These are phyloP conservation scores for Epichloe hybrida DNA, from an alignment of 2,329 filamentous ascomycete species.

Conservation along the genomic window DNA sequence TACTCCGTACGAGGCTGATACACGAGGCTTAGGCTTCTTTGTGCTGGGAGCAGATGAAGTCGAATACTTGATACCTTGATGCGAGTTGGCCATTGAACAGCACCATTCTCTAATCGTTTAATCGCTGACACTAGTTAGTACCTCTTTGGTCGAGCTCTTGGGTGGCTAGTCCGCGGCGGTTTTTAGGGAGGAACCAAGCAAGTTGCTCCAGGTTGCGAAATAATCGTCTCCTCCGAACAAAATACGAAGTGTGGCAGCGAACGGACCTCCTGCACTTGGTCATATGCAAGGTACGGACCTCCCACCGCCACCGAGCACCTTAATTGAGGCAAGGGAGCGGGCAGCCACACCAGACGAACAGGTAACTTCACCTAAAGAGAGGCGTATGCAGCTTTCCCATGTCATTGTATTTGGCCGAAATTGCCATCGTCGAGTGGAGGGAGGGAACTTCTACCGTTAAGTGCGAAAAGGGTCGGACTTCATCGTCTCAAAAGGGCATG, in stretches of 20 bases:
- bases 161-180: no score
- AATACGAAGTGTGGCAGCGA: background rate
- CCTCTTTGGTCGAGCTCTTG: no score
- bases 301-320: background rate
- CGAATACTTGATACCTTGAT: background rate
- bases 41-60: background rate
- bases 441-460: no score
- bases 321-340: background rate
- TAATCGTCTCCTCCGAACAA: background rate
- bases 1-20: no score
- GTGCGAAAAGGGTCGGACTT: no score
- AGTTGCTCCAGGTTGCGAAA: no score
- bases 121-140: no score
- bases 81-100: no score
- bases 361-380: background rate
- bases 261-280: background rate
- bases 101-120: no score
- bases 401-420: background rate
- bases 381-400: background rate
- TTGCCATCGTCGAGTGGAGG: background rate
- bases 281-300: constrained; percentile 1
- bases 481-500: no score
- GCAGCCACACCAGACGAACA: constrained; percentile 1
- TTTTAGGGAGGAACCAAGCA: no score
- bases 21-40: background rate